Percentiles rank a stretch among this genome's conserved stretches.
Conservation (phyloP, 2,329 filamentous ascomycete species). For the Pestalotiopsis sp. region DNA sequence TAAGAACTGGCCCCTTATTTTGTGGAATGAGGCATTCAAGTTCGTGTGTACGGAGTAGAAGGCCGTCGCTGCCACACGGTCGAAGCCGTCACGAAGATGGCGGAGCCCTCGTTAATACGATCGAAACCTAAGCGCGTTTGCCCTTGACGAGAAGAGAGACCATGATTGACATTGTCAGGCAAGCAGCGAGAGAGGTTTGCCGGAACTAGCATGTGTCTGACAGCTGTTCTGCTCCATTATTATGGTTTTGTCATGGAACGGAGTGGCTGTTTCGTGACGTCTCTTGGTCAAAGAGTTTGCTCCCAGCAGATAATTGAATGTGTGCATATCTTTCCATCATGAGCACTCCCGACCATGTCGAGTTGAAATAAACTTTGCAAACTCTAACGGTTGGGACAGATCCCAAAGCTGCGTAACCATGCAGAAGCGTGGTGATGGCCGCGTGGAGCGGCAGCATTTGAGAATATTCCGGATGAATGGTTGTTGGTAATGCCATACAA, state of each 20-base stretch:
- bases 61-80: conserved; percentile 6
- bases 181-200: background rate
- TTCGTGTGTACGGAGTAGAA: background rate
- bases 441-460: background rate
- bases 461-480: background rate
- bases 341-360: background rate
- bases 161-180: background rate
- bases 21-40: background rate
- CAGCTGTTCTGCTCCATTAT: background rate
- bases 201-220: background rate
- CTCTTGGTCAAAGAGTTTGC: background rate
- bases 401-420: background rate
- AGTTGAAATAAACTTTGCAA: background rate
- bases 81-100: background rate
- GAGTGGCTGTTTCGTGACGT: conserved; percentile 2
- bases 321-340: background rate
- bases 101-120: conserved; percentile 12
- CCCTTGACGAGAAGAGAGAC: conserved; percentile 1
- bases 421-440: background rate
- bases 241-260: background rate
- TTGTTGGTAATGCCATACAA: too few relatives aligned
- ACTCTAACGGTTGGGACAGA: background rate
- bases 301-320: background rate
- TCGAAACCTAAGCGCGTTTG: conserved; percentile 13
- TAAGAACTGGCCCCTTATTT: background rate